Percentiles rank a stretch among this genome's conserved stretches.
Conservation (phyloP, 2,329 filamentous ascomycete genomes). For the Fusarium irregulare region DNA sequence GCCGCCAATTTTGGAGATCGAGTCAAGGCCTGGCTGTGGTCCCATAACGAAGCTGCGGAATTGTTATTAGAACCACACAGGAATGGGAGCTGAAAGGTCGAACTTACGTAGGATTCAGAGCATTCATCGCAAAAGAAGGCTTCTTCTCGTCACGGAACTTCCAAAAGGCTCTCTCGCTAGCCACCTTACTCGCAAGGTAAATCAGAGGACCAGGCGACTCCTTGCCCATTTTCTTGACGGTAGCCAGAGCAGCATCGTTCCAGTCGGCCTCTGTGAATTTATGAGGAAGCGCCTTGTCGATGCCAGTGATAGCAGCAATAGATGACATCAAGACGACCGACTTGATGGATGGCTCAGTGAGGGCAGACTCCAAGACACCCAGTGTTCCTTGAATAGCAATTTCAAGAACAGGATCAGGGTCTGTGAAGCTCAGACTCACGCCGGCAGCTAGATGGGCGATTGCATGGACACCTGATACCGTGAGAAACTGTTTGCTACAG, state of each 20-base stretch:
- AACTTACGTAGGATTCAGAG: constrained; percentile 41
- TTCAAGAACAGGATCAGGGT: constrained; percentile 38
- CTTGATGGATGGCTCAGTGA: constrained; percentile 37
- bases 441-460: constrained; percentile 40
- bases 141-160: constrained; percentile 37
- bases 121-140: constrained; percentile 39
- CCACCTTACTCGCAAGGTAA: constrained; percentile 41
- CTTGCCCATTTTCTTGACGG: constrained; percentile 39
- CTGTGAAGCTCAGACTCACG: constrained; percentile 37
- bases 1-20: constrained; percentile 32
- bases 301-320: constrained; percentile 27
- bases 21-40: constrained; percentile 34
- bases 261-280: constrained; percentile 42
- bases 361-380: constrained; percentile 37
- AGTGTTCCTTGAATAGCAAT: constrained; percentile 36
- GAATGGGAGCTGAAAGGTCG: rapidly evolving
- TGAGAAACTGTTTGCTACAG: not conserved
- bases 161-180: constrained; percentile 42
- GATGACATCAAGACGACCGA: constrained; percentile 44
- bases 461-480: constrained; percentile 31
- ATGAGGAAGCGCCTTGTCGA: constrained; percentile 8
- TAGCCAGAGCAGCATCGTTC: constrained; percentile 32
- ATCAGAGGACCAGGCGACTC: constrained; percentile 32
- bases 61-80: not conserved
- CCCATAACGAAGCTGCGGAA: constrained; percentile 42